phyloP scores from a whole-genome alignment of 345 rosid genomes.

The Eucalyptus regnans region DNA sequence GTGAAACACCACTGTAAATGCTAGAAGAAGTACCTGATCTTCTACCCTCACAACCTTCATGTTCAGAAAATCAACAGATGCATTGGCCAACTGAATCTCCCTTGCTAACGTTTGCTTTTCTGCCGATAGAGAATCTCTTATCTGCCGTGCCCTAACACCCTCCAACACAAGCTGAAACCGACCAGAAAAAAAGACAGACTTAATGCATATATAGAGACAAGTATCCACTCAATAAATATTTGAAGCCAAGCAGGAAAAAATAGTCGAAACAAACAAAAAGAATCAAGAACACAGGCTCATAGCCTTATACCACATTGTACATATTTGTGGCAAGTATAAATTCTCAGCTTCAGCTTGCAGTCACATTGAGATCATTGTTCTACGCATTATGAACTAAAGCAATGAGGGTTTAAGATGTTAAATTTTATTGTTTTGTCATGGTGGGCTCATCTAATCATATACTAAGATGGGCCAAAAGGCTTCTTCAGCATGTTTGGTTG shows the following conservation, averaged over 20 bases:
- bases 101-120: conserved; percentile 54
- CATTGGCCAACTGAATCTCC: conserved; percentile 63
- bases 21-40: conserved; percentile 58
- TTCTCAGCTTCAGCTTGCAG: neutral
- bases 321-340: neutral
- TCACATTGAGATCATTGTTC: neutral
- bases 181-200: neutral
- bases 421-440: neutral
- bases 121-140: conserved; percentile 43
- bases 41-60: conserved; percentile 65
- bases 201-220: neutral
- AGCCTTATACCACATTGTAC: neutral
- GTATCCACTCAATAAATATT: neutral
- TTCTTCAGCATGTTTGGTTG: neutral
- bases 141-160: conserved; percentile 65
- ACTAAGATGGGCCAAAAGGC: neutral
- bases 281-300: neutral
- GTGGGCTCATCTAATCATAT: neutral
- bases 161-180: conserved; percentile 71
- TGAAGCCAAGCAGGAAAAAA: neutral
- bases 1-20: neutral
- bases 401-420: neutral
- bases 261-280: neutral
- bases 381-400: neutral
- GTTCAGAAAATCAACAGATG: conserved; percentile 51